A percentile compares a stretch with the other conserved stretches of the same genome.
Evolutionary conservation across 805 yeast species (phyloP).

Genomic region (Brettanomyces custersianus): DNA sequence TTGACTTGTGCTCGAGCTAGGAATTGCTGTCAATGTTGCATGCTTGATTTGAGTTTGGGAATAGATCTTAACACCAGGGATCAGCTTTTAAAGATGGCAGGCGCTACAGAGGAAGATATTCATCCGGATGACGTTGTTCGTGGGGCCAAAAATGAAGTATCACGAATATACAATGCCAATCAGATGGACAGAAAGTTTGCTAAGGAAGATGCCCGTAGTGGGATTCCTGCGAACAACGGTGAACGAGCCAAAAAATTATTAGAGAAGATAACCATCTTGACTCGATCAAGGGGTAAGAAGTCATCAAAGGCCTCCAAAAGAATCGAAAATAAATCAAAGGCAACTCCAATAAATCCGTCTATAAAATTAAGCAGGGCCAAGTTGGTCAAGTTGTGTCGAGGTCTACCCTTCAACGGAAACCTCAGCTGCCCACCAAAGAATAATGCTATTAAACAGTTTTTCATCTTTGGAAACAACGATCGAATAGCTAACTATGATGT

Average conservation of each 20-base stretch:
- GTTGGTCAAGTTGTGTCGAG: constrained; percentile 41
- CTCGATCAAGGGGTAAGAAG: constrained; percentile 3
- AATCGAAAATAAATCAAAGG: constrained; percentile 6
- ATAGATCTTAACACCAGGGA: constrained; percentile 76
- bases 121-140: constrained; percentile 31
- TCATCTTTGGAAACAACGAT: constrained; percentile 65
- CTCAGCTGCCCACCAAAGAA: constrained; percentile 32
- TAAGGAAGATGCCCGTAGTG: constrained; percentile 6
- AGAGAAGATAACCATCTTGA: constrained; percentile 3
- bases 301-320: constrained; percentile 5
- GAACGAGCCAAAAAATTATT: constrained; percentile 6
- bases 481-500: constrained; percentile 58
- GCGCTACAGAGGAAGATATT: constrained; percentile 24
- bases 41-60: constrained; percentile 73
- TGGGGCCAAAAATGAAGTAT: constrained; percentile 33
- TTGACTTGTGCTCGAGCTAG: constrained; percentile 67
- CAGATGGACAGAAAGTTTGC: constrained; percentile 27
- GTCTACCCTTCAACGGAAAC: constrained; percentile 64
- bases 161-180: constrained; percentile 48
- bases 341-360: constrained; percentile 8
- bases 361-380: constrained; percentile 28
- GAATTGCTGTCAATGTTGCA: constrained; percentile 83
- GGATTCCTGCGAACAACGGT: constrained; percentile 11
- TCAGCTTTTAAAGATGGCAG: constrained; percentile 68
- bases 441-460: constrained; percentile 43